A percentile compares a stretch with the other conserved stretches of the same genome.
Conservation (phyloP, 1,284 basidiomycete genomes). For the Naganishia sp. region DNA sequence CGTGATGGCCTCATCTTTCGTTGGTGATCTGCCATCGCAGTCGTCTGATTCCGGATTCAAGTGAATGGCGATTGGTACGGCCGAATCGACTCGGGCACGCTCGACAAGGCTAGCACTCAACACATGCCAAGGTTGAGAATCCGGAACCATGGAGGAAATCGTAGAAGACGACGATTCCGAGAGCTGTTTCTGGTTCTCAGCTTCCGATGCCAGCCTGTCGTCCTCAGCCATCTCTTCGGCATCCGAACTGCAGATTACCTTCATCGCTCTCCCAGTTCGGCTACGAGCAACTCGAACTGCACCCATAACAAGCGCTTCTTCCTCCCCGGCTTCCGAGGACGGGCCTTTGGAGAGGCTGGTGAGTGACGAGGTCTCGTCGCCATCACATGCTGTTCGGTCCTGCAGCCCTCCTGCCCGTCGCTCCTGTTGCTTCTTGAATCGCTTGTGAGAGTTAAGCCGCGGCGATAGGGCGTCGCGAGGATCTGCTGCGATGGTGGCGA, state of each 20-base stretch:
- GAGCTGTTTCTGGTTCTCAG: neutral
- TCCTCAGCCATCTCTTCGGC: constrained; percentile 4
- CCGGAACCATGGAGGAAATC: constrained; percentile 3
- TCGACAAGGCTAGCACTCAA: neutral
- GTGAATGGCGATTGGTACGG: no score
- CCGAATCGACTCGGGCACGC: neutral
- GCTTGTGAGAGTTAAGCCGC: constrained; percentile 13
- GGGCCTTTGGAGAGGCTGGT: constrained; percentile 18
- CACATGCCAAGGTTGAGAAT: neutral
- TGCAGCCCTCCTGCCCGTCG: neutral
- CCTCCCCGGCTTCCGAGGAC: constrained; percentile 3
- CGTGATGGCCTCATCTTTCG: neutral
- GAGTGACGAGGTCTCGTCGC: constrained; percentile 20
- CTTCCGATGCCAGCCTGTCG: neutral
- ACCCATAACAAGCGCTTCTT: neutral
- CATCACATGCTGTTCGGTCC: neutral
- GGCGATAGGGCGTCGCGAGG: neutral
- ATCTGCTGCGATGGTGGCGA: neutral
- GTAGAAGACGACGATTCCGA: neutral
- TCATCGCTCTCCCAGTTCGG: constrained; percentile 1
- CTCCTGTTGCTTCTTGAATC: constrained; percentile 11
- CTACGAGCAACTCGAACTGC: neutral
- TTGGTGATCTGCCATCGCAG: neutral
- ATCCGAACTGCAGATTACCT: constrained; percentile 15
- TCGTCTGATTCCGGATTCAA: neutral